Evolutionary conservation across 805 yeast genomes (phyloP).

Genomic region (Ogataea kodamae): DNA sequence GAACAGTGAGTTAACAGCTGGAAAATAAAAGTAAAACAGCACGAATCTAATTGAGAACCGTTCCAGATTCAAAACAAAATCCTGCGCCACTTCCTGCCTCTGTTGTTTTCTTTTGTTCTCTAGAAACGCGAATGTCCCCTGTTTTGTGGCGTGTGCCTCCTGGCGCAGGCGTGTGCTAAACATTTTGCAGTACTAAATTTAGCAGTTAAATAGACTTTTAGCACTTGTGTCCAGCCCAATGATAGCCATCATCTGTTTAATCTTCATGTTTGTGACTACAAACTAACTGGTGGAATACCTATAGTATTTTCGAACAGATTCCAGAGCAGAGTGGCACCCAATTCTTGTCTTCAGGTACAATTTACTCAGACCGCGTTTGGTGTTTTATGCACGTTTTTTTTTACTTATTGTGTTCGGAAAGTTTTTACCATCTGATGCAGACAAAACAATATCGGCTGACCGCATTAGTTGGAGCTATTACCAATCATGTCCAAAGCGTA

Average conservation of each 20-base stretch:
- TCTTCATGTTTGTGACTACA: no score
- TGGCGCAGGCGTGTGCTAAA: no score
- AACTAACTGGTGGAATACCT: no score
- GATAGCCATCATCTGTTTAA: no score
- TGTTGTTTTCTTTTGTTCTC: conserved; percentile 3
- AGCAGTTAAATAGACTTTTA: background rate
- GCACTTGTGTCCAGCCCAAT: background rate
- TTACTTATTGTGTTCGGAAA: conserved; percentile 1
- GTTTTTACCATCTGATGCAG: conserved; percentile 8
- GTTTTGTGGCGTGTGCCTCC: no score
- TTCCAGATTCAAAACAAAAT: conserved; percentile 7
- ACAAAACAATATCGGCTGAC: conserved; percentile 1
- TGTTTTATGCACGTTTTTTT: conserved; percentile 2
- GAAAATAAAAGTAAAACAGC: conserved; percentile 9
- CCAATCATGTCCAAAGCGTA: conserved; percentile 6
- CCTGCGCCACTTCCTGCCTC: conserved; percentile 9
- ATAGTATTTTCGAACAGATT: no score
- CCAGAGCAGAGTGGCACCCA: no score
- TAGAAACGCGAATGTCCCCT: no score
- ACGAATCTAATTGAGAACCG: conserved; percentile 3
- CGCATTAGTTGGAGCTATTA: no score
- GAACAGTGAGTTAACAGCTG: conserved; percentile 9
- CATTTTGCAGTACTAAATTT: conserved; percentile 1
- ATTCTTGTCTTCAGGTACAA: background rate
- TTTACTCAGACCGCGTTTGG: conserved; percentile 5